Conservation (phyloP, 106 monocot species). For the Acanthochlamys bracteata region DNA sequence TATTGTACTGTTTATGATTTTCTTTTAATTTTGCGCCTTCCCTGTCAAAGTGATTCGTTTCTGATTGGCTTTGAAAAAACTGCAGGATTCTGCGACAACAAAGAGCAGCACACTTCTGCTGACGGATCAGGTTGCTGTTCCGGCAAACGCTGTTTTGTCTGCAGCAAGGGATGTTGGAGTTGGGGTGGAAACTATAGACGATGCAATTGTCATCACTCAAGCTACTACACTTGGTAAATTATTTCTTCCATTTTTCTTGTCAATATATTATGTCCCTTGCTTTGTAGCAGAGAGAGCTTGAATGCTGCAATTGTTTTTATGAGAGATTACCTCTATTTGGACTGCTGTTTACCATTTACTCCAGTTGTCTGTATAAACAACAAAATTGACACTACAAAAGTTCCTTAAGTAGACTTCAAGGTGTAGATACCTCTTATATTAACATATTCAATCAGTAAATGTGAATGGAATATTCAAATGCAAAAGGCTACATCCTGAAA, state of each 20-base stretch:
- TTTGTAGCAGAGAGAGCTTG: background rate
- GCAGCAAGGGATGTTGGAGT: background rate
- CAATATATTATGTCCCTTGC: background rate
- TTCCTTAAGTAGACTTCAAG: too few species aligned
- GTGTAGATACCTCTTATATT: too few species aligned
- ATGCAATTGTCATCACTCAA: constrained; percentile 11
- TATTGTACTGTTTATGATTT: background rate
- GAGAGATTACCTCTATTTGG: too few species aligned
- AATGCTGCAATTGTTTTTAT: background rate
- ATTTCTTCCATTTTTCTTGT: background rate
- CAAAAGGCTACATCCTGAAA: too few species aligned
- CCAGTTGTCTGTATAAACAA: too few species aligned
- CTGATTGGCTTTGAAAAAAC: background rate
- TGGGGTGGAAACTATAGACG: background rate
- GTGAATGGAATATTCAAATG: too few species aligned
- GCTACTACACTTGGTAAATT: background rate
- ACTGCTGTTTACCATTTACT: too few species aligned
- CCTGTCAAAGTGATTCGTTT: too few species aligned
- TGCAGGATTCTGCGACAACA: background rate
- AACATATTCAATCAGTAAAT: too few species aligned
- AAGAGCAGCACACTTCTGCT: background rate
- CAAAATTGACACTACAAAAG: too few species aligned
- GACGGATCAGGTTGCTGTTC: background rate
- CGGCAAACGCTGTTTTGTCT: background rate
- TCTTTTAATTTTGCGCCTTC: background rate